phyloP scores from a whole-genome alignment of 129 eudicot genomes.

The Daucus carota region DNA sequence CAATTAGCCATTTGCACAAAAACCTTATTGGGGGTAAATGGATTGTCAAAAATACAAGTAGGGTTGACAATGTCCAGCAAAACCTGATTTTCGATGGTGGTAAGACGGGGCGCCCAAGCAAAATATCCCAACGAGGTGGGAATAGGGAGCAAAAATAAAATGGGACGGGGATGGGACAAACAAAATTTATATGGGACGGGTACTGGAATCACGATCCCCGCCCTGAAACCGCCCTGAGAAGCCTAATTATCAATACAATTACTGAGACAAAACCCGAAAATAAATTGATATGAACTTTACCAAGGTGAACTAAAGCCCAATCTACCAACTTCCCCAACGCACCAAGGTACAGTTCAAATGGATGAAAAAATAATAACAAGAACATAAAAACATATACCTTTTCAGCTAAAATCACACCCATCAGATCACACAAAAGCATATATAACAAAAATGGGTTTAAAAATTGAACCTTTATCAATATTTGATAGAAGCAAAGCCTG shows the following conservation, averaged over 20 bases:
- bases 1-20: background rate
- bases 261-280: too few relatives aligned
- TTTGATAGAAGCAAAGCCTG: constrained; percentile 56
- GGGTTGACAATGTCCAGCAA: background rate
- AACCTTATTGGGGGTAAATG: background rate
- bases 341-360: background rate
- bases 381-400: background rate
- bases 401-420: background rate
- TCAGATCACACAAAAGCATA: background rate
- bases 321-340: background rate
- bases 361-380: background rate
- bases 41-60: background rate
- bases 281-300: background rate
- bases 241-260: too few relatives aligned
- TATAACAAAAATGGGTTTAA: background rate
- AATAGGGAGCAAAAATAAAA: too few relatives aligned
- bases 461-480: constrained; percentile 48
- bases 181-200: too few relatives aligned
- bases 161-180: too few relatives aligned
- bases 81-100: too few relatives aligned
- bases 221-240: too few relatives aligned
- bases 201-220: too few relatives aligned
- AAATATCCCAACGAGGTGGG: too few relatives aligned
- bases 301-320: background rate
- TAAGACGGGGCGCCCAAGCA: too few relatives aligned